Evolutionary conservation across 148 eudicot genomes (phyloP).

Genomic region (Tetragonia tetragonoides): DNA sequence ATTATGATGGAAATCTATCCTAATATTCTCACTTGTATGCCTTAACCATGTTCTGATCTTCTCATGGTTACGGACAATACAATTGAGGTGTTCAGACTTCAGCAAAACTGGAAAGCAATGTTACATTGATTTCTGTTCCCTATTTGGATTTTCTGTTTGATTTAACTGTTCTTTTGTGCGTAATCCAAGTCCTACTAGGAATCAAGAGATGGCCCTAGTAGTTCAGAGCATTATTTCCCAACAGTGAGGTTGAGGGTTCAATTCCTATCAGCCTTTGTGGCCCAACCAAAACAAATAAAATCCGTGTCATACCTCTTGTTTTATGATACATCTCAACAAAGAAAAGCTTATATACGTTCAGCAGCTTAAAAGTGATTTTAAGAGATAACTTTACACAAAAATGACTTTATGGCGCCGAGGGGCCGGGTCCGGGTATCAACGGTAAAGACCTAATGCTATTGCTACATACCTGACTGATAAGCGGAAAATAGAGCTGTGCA

Average conservation of each 20-base stretch:
- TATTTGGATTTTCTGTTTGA: not conserved
- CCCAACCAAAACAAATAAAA: too few relatives aligned
- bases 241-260: too few relatives aligned
- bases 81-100: not conserved
- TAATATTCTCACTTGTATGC: too few relatives aligned
- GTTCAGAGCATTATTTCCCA: too few relatives aligned
- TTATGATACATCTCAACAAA: too few relatives aligned
- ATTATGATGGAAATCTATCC: too few relatives aligned
- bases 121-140: not conserved
- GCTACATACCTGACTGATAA: conserved; percentile 76
- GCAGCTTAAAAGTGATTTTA: not conserved
- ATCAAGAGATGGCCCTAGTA: too few relatives aligned
- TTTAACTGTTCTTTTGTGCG: not conserved
- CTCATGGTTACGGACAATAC: not conserved
- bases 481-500: conserved; percentile 93
- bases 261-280: too few relatives aligned
- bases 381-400: not conserved
- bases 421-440: too few relatives aligned
- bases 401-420: not conserved
- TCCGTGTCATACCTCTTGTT: too few relatives aligned
- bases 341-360: too few relatives aligned
- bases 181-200: too few relatives aligned
- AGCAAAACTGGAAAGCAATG: not conserved
- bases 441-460: conserved; percentile 9
- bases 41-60: not conserved